Evolutionary conservation across 345 rosid genomes (phyloP).

Genomic region (Rhodamnia argentea): DNA sequence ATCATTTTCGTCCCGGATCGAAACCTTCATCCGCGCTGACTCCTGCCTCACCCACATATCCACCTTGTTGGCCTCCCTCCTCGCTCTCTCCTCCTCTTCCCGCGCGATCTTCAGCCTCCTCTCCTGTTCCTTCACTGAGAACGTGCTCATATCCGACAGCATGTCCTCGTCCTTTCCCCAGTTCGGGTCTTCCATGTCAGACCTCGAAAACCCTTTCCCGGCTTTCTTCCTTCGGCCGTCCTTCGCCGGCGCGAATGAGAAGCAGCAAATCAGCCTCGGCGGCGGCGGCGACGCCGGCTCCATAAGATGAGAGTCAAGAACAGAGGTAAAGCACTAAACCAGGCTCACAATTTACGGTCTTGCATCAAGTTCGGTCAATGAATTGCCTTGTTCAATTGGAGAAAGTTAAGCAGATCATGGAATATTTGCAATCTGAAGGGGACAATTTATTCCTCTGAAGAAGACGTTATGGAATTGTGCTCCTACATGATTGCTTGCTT

Average conservation of each 20-base stretch:
- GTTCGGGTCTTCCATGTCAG: neutral
- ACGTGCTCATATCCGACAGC: constrained; percentile 15
- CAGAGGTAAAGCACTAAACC: neutral
- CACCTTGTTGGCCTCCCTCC: constrained; percentile 15
- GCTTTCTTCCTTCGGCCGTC: neutral
- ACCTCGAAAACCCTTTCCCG: no score
- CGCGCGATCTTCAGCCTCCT: constrained; percentile 12
- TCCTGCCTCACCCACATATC: constrained; percentile 12
- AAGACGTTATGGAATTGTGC: neutral
- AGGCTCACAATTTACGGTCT: neutral
- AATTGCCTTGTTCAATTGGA: neutral
- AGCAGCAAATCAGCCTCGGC: neutral
- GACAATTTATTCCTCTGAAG: neutral
- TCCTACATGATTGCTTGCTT: neutral
- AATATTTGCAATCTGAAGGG: neutral
- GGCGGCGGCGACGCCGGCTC: neutral
- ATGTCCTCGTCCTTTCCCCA: constrained; percentile 6
- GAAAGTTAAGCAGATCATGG: neutral
- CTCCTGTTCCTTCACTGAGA: constrained; percentile 15
- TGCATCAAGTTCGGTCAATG: neutral
- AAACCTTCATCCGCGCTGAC: constrained; percentile 1
- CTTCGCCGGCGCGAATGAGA: neutral
- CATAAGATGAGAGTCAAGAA: neutral
- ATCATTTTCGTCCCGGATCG: neutral
- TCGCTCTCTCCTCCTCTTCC: constrained; percentile 14